Conservation (phyloP, 768 basidiomycete genomes). For the Termitomyces titanicus region DNA sequence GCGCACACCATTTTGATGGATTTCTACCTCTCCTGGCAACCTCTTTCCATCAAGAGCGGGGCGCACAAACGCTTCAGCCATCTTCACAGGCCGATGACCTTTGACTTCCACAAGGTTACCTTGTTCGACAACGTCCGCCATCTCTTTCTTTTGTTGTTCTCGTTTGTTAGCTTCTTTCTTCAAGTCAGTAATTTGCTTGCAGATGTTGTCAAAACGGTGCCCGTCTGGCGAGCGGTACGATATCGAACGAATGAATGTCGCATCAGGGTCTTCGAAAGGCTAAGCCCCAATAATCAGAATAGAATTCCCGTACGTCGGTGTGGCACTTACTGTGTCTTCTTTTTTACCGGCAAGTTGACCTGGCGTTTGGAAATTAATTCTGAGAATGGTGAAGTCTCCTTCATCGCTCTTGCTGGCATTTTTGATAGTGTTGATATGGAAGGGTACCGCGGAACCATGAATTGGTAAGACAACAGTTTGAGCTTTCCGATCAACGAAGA, state of each 20-base stretch:
- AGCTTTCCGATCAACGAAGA: conserved; percentile 87
- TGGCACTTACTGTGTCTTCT: conserved; percentile 79
- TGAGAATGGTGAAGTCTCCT: conserved; percentile 88
- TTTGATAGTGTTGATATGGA: conserved; percentile 98
- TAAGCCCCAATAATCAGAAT: conserved; percentile 23
- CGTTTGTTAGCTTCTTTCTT: conserved; percentile 97
- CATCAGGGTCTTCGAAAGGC: conserved; percentile 96
- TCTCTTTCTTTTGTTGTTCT: conserved; percentile 96
- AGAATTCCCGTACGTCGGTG: neutral
- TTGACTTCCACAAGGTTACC: conserved; percentile 86
- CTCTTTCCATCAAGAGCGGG: conserved; percentile 95
- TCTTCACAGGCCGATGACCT: conserved; percentile 78
- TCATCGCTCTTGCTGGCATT: conserved; percentile 98
- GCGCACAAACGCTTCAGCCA: conserved; percentile 90
- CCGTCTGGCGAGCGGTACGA: conserved; percentile 90
- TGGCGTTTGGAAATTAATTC: conserved; percentile 98
- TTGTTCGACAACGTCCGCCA: conserved; percentile 98
- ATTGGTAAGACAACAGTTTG: conserved; percentile 90
- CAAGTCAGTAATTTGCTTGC: conserved; percentile 89
- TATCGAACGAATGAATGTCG: conserved; percentile 93
- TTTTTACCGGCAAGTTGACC: conserved; percentile 98
- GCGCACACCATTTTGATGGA: conserved; percentile 95
- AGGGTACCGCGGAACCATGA: conserved; percentile 93
- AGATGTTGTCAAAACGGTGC: conserved; percentile 84
- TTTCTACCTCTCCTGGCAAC: conserved; percentile 95